Evolutionary conservation across 495 filamentous ascomycete species (phyloP), one percentile per base, ranked within the genome.

Genomic region (Penicillium cinerascens): DNA sequence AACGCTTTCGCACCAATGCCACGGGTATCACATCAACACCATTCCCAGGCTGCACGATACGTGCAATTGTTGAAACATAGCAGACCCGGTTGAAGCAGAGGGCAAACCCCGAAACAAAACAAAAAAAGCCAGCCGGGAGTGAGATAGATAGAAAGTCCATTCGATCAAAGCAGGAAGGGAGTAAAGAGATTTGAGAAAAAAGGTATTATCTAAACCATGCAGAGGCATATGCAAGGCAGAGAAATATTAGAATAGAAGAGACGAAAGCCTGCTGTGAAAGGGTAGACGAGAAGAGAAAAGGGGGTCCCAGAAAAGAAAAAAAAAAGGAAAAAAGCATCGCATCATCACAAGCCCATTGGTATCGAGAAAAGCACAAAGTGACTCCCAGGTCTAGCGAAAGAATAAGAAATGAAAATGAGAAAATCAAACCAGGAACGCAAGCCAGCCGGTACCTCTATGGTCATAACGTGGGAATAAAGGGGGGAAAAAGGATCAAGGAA

Each of bases 401-500:
- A 70, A 70, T 62, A 58, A 60, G 59, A 69, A 65, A 54, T 27
- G 58, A 68, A 69, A 63, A 49, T 44, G 65, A 59, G 23, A 54
- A 49, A 50, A 57, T 72, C 61, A 52, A 63, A 67, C 57, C 61
- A 69, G 56, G 49, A 71, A 72, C 67, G 63, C 60, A 75, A 71
- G 56, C 60, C 63, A 66, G 52, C 69, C 69, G 65, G 61, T 58
- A 74, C 70, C 70, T 77, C 75, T 78, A 75, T 75, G 65, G 66
- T 71, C 71, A 64, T 71, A 69, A 66, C 57, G 44, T 69, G 52
- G 58, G 54, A 63, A 52, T 40, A 55, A 45, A 35, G 44, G 8
- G 25, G 46, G 59, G 44, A 58, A 40, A 49, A 46, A 50, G 29
- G 37, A 56, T 41, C 52, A 57, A 13, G 10, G 51, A 33, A 27